Conservation (phyloP, 805 yeast genomes). For the Maudiozyma bulderi region DNA sequence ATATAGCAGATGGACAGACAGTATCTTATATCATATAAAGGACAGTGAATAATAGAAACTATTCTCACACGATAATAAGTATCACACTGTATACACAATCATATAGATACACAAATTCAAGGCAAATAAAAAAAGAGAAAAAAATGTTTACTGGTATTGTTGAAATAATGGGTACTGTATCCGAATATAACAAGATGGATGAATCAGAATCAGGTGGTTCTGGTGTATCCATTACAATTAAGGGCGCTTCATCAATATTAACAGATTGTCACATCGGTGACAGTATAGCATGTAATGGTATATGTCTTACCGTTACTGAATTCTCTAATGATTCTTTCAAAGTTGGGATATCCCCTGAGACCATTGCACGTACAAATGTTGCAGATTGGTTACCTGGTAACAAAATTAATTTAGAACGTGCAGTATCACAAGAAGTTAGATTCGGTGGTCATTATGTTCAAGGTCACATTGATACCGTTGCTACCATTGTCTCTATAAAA, state of each 20-base stretch:
- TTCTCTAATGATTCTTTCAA: conserved; percentile 55
- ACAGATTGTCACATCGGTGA: conserved; percentile 88
- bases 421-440: conserved; percentile 65
- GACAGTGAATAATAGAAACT: background rate
- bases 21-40: too few relatives aligned
- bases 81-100: background rate
- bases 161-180: conserved; percentile 61
- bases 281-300: conserved; percentile 82
- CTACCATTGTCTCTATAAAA: conserved; percentile 43
- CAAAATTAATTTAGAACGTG: conserved; percentile 83
- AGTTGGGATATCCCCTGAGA: conserved; percentile 90
- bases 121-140: background rate
- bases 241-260: conserved; percentile 52
- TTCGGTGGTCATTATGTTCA: conserved; percentile 97
- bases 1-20: background rate
- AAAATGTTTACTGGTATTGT: conserved; percentile 91
- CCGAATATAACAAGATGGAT: conserved; percentile 13
- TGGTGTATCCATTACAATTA: conserved; percentile 63
- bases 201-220: conserved; percentile 22
- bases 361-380: conserved; percentile 70
- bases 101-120: background rate
- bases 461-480: conserved; percentile 92
- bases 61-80: background rate
- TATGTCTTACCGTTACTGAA: conserved; percentile 85
- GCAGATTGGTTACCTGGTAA: conserved; percentile 49